Conservation (phyloP, 129 eudicot genomes). For the Cynara cardunculus region DNA sequence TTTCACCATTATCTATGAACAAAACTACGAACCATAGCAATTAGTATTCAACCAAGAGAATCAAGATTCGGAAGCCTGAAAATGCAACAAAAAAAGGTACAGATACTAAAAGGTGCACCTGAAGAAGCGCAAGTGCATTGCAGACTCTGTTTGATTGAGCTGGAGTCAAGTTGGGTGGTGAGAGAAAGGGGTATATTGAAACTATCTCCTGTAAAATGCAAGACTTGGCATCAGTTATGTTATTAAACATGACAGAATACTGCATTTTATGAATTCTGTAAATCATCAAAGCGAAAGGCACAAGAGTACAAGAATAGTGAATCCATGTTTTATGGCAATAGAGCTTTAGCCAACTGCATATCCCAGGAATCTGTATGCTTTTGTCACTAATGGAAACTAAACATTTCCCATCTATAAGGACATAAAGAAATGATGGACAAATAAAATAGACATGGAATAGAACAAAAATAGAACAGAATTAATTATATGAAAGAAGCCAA, state of each 20-base stretch:
- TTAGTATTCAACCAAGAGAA: slow-evolving; percentile 13
- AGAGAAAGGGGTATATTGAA: slow-evolving; percentile 72
- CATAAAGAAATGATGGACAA: not conserved
- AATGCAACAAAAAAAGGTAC: not conserved
- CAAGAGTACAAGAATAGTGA: not conserved
- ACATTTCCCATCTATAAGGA: not conserved
- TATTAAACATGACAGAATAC: not conserved
- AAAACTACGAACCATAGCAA: not conserved
- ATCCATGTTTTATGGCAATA: not conserved
- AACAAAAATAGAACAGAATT: not conserved
- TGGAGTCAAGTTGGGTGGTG: slow-evolving; percentile 83
- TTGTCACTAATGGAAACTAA: not conserved
- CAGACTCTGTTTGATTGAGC: slow-evolving; percentile 87
- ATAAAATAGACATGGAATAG: not conserved
- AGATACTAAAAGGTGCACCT: slow-evolving; percentile 34
- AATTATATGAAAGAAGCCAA: not conserved
- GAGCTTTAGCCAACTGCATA: slow-evolving; percentile 2
- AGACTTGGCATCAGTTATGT: not conserved
- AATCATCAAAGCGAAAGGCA: too few species aligned
- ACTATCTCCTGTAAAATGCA: slow-evolving; percentile 70
- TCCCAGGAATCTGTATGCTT: not conserved
- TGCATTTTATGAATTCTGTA: not conserved
- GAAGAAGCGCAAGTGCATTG: slow-evolving; percentile 92
- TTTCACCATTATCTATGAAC: not conserved
- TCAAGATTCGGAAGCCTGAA: not conserved